Base-by-base conservation (phyloP, 371 early-diverging fungal species). In the Mucor mucedo region DNA sequence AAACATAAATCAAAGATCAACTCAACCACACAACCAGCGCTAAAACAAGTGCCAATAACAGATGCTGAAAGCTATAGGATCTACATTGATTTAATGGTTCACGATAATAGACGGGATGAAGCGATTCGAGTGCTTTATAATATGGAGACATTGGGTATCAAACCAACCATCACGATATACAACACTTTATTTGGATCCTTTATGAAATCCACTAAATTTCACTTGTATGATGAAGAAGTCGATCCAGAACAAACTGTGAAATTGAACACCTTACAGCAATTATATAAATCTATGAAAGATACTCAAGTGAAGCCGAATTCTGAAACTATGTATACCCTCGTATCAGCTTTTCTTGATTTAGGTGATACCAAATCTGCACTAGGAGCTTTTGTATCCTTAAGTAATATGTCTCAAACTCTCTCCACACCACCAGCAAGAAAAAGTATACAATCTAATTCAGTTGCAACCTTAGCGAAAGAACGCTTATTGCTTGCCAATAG, bases 261-360 rank as follows among this genome's bases (percentile, higher is more conserved):
- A 2, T 28, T 65, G 5, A 48, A 38, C 6, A 60, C 58, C 16
- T 2, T 77, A 30, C 52, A 70, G 1, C 50, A 66, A 47, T 47
- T 81, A 16, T 78, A 75, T 65, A 58, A 38, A 58, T 59, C 13
- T 64, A 77, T 60, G 75, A 65, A 63, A 53, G 53, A 71, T 16
- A 52, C 35, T 14, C 58, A 72, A 39, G 65, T 77, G 40, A 60
- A 69, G 55, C 76, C 76, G 30, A 82, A 77, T 62, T 77, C 78
- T 29, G 72, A 72, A 33, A 82, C 82, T 45, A 69, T 82, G 72
- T 71, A 79, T 75, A 71, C 72, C 71, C 76, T 82, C 50, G 67
- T 89, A 64, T 79, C 72, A 70, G 73, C 87, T 69, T 55, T 89
- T 63, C 82, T 80, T 59, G 80, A 79, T 79, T 60, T 73, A 69